Percentiles rank a stretch among this genome's conserved stretches.
Conservation (phyloP, 805 yeast species). For the Candida maltosa region DNA sequence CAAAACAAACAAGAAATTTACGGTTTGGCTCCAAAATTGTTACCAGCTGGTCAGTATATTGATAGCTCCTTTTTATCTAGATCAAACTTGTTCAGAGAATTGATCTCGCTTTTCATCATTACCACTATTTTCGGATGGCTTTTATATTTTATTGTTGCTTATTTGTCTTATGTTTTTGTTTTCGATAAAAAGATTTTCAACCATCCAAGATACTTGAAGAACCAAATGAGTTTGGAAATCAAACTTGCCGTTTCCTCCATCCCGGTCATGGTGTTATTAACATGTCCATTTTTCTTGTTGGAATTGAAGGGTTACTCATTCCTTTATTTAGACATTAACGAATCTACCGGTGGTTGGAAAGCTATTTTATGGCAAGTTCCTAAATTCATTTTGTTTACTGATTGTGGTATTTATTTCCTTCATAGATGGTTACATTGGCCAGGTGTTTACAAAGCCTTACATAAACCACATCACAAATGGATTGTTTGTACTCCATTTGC, state of each 20-base stretch:
- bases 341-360: constrained; percentile 64
- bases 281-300: constrained; percentile 84
- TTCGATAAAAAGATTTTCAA: constrained; percentile 89
- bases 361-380: constrained; percentile 69
- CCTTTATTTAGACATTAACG: constrained; percentile 64
- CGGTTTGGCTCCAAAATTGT: constrained; percentile 57
- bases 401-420: constrained; percentile 84
- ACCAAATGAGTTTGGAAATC: constrained; percentile 86
- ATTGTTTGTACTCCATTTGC: constrained; percentile 98
- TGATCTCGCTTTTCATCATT: constrained; percentile 59
- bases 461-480: constrained; percentile 99
- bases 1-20: constrained; percentile 44
- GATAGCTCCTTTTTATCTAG: constrained; percentile 70
- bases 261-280: constrained; percentile 83
- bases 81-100: constrained; percentile 69
- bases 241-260: constrained; percentile 75
- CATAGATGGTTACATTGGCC: constrained; percentile 97
- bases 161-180: constrained; percentile 69
- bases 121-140: constrained; percentile 84
- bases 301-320: constrained; percentile 83
- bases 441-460: constrained; percentile 74
- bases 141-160: constrained; percentile 74
- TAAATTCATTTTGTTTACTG: constrained; percentile 85
- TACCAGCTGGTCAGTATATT: constrained; percentile 55
- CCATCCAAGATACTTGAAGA: constrained; percentile 93